Conservation (phyloP, 345 rosid genomes). For the Isatis tinctoria region DNA sequence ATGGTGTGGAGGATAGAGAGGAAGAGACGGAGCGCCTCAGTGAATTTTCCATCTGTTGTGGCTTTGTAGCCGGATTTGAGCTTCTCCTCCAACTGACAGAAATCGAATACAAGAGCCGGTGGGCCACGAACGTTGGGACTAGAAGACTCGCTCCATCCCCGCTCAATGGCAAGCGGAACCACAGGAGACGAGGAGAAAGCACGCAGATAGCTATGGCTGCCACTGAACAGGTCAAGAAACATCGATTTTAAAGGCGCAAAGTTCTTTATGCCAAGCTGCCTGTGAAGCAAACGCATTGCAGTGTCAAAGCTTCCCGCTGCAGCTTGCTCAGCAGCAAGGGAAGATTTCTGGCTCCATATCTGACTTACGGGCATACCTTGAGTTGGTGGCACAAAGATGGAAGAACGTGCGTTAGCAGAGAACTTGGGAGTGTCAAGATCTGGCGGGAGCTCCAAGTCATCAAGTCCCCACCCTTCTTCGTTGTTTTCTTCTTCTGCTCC, state of each 20-base stretch:
- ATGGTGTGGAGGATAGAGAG: slow-evolving; percentile 71
- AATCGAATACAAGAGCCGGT: slow-evolving; percentile 68
- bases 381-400: neutral
- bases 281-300: neutral
- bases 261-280: slow-evolving; percentile 5
- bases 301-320: neutral
- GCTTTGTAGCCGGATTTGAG: slow-evolving; percentile 81
- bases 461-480: neutral
- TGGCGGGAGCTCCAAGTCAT: neutral
- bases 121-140: slow-evolving; percentile 80
- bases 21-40: slow-evolving; percentile 63
- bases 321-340: neutral
- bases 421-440: neutral
- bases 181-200: slow-evolving; percentile 69
- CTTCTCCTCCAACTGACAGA: slow-evolving; percentile 72
- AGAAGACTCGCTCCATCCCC: slow-evolving; percentile 72
- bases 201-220: slow-evolving; percentile 77
- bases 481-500: neutral
- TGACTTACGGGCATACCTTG: neutral
- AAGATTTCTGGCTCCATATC: neutral
- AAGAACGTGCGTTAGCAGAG: neutral
- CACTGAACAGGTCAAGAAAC: slow-evolving; percentile 51
- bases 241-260: neutral
- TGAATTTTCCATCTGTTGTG: slow-evolving; percentile 67
- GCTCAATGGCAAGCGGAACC: slow-evolving; percentile 60